Evolutionary conservation across 345 rosid species (phyloP), one percentile per base, ranked within the genome.

Genomic region (Durio zibethinus): DNA sequence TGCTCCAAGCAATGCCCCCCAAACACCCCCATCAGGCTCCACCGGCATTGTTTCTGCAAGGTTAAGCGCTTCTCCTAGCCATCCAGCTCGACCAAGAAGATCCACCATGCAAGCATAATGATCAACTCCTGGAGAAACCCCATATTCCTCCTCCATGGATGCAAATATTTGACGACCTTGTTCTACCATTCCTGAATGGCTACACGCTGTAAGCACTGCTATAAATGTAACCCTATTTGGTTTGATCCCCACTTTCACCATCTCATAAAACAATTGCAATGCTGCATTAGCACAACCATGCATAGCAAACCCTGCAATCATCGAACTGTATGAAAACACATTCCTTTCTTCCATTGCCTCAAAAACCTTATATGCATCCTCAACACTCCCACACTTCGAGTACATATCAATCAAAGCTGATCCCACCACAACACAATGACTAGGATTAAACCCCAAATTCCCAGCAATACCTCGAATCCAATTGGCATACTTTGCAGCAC

Each of bases 1-100:
- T 47, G 97, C 94, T 73, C 94, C 97, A 18, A 95, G 96, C 65
- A 95, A 82, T 31, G 99, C 98, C 47, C 99, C 97, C 99, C 98
- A 95, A 27, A 89, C 90, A 35, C 88, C 91, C 31, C 82, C 91
- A 73, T 85, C 81, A 67, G 94, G 90, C 63, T 93, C 76, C 48
- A 82, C 67, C 0, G 92, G 86, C 92, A 95, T 92, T 11, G 78
- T 84, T 69, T 83, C 53, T n/a, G 78, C 86, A 74, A 93, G 76
- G 54, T 90, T 86, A 23, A 89, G 86, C 4, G 99, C 96, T 85
- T 95, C 96, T 38, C 78, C 77, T 63, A 95, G 82, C 54, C 77
- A 78, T 31, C 97, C 99, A 43, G 88, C 83, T 62, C 98, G 90
- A 47, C 96, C 93, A 79, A 93, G 89, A 72, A 95, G 84, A 86